phyloP scores from a whole-genome alignment of 345 rosid species.

The Isatis tinctoria region DNA sequence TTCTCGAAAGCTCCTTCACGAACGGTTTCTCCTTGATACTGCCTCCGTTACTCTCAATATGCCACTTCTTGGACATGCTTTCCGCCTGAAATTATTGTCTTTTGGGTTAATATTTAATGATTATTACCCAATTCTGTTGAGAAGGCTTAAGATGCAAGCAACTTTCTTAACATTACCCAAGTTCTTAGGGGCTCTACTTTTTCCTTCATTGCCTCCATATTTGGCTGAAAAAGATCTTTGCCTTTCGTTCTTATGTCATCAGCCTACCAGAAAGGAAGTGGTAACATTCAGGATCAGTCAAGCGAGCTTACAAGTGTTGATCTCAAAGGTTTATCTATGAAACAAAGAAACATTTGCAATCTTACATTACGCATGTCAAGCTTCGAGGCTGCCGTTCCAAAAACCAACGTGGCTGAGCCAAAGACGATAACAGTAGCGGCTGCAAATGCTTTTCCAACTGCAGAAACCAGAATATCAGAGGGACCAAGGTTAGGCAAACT shows the following conservation, averaged over 20 bases:
- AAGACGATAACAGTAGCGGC: conserved; percentile 68
- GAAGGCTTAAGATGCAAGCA: background rate
- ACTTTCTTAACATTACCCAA: conserved; percentile 49
- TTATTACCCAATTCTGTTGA: background rate
- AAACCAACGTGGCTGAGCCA: conserved; percentile 61
- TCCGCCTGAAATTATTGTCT: conserved; percentile 44
- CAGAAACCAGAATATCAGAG: background rate
- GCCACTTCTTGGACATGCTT: conserved; percentile 69
- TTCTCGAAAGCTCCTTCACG: conserved; percentile 66
- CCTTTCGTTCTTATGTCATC: conserved; percentile 60
- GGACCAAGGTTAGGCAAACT: background rate
- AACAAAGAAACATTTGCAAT: background rate
- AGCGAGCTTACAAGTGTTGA: background rate
- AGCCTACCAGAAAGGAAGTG: conserved; percentile 32
- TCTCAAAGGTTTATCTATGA: background rate
- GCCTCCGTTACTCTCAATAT: conserved; percentile 36
- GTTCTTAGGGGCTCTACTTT: conserved; percentile 54
- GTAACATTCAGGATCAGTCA: background rate
- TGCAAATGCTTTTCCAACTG: conserved; percentile 88
- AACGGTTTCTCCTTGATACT: conserved; percentile 60
- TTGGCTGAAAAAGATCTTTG: conserved; percentile 63
- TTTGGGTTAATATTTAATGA: background rate
- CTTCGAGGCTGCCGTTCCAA: conserved; percentile 60
- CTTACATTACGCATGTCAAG: conserved; percentile 62
- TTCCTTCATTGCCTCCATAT: conserved; percentile 47